Percentiles rank a stretch among this genome's conserved stretches.
Conservation (phyloP, 305 asterid genomes). For the Fraxinus paxiana region DNA sequence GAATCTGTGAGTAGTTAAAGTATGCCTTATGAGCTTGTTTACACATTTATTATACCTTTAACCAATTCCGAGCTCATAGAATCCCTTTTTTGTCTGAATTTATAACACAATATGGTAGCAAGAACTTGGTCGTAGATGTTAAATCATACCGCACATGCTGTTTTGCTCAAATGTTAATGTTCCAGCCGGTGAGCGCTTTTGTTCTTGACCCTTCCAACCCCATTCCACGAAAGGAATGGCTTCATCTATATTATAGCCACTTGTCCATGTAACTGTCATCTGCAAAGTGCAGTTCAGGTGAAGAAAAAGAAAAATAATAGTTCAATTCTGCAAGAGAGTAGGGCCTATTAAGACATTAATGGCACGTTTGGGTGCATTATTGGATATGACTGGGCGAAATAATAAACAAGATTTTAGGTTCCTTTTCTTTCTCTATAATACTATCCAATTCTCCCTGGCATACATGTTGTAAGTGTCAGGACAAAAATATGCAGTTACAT, state of each 20-base stretch:
- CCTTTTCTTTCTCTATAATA: neutral
- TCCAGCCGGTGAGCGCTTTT: conserved; percentile 65
- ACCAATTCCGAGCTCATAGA: neutral
- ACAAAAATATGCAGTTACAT: neutral
- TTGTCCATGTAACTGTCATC: conserved; percentile 98
- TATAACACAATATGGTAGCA: neutral
- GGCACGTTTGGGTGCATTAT: neutral
- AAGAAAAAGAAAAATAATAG: neutral
- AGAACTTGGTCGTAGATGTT: neutral
- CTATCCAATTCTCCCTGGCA: neutral
- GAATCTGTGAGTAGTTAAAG: neutral
- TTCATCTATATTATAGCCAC: conserved; percentile 74
- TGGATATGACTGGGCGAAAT: neutral
- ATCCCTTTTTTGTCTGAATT: neutral
- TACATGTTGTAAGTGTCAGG: neutral
- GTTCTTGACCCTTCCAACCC: conserved; percentile 45
- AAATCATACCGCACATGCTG: conserved; percentile 79
- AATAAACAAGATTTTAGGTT: neutral
- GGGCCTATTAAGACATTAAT: neutral
- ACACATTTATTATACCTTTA: neutral
- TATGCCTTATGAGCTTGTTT: neutral
- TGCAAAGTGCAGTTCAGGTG: conserved; percentile 22
- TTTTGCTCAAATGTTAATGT: conserved; percentile 67
- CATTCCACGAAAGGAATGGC: conserved; percentile 77
- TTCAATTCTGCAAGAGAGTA: neutral